Percentiles rank a stretch among this genome's conserved stretches.
phyloP scores from a whole-genome alignment of 345 rosid species.

The Sapria himalayana region DNA sequence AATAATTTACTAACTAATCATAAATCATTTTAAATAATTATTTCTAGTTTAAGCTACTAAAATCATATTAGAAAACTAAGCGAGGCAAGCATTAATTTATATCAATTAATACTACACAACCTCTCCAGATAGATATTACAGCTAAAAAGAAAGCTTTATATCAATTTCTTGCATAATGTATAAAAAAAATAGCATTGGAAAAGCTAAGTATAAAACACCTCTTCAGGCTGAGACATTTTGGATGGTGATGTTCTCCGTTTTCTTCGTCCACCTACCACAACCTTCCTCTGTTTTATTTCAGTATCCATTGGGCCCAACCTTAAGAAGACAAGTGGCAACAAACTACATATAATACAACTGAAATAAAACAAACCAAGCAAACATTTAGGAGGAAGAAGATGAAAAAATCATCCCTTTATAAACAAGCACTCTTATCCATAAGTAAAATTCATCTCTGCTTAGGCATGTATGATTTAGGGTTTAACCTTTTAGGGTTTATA shows the following conservation, averaged over 20 bases:
- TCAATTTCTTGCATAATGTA: conserved; percentile 3
- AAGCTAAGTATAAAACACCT: conserved; percentile 23
- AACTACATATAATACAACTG: background rate
- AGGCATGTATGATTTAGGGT: too few species aligned
- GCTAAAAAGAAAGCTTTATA: too few species aligned
- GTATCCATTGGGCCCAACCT: conserved; percentile 91
- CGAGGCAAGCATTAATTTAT: too few species aligned
- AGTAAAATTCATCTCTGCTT: too few species aligned
- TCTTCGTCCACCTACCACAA: conserved; percentile 16
- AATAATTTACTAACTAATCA: too few species aligned
- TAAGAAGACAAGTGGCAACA: conserved; percentile 5
- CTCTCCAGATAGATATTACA: too few species aligned
- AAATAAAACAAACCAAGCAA: background rate
- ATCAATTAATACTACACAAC: too few species aligned
- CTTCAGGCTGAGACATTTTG: conserved; percentile 41
- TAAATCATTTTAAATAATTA: too few species aligned
- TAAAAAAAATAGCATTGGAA: background rate
- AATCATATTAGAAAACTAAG: too few species aligned
- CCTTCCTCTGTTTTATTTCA: conserved; percentile 50
- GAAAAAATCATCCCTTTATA: background rate
- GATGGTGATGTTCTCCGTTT: conserved; percentile 31
- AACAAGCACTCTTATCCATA: background rate
- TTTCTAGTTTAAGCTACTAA: too few species aligned
- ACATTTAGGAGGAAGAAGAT: background rate
- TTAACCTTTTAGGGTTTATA: too few species aligned